Percentiles rank a stretch among this genome's conserved stretches.
Evolutionary conservation across 352 stramenopile genomes (phyloP).

Genomic region (Globisporangium polare): DNA sequence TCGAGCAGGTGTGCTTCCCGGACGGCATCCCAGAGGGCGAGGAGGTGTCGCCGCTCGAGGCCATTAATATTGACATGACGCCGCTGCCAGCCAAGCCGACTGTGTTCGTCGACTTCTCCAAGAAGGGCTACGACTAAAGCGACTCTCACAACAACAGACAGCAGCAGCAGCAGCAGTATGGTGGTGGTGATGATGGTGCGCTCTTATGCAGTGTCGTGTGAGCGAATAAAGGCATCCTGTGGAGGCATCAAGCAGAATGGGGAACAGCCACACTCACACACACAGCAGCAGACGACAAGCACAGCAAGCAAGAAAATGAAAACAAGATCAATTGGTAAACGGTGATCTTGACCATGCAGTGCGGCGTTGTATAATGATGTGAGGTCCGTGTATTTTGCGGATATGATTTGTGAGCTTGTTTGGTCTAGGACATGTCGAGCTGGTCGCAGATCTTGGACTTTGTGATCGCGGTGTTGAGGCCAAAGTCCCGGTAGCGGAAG

Average conservation of each 20-base stretch:
- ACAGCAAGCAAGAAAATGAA: constrained; percentile 11
- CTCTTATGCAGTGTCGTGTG: no score
- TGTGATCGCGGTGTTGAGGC: constrained; percentile 75
- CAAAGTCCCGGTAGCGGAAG: constrained; percentile 81
- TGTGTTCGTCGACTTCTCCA: constrained; percentile 84
- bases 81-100: constrained; percentile 66
- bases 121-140: constrained; percentile 84
- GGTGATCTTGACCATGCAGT: not conserved
- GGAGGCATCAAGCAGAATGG: not conserved
- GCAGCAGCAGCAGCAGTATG: no score
- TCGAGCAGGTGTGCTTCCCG: constrained; percentile 79
- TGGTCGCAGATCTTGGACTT: constrained; percentile 79
- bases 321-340: constrained; percentile 7
- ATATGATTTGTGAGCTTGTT: not conserved
- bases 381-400: not conserved
- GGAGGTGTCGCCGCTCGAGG: constrained; percentile 78
- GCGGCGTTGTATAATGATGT: not conserved
- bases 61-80: constrained; percentile 88
- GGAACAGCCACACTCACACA: not conserved
- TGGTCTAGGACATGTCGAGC: constrained; percentile 31
- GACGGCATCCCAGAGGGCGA: constrained; percentile 84
- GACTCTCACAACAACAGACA: not conserved
- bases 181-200: not conserved
- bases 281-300: constrained; percentile 4
- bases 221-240: not conserved